phyloP scores from a whole-genome alignment of 2,329 filamentous ascomycete species.

The Teratosphaeria nubilosa region DNA sequence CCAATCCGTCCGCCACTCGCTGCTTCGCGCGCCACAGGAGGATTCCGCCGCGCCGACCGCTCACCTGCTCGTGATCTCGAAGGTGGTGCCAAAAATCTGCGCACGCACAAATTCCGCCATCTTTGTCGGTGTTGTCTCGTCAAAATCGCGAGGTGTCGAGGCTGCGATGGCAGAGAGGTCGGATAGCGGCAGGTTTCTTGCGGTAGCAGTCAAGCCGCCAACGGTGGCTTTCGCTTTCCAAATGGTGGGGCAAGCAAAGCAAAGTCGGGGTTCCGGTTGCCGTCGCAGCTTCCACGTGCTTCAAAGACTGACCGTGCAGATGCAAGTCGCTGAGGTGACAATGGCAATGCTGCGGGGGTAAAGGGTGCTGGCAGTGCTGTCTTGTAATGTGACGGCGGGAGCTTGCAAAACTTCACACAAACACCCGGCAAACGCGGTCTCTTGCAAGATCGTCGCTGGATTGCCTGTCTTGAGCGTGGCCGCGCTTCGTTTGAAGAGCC shows the following conservation, averaged over 20 bases:
- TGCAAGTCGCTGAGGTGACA: too few relatives aligned
- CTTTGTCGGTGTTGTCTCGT: slow-evolving; percentile 30
- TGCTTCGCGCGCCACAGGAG: not conserved
- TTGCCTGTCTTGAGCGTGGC: not conserved
- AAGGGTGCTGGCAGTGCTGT: too few relatives aligned
- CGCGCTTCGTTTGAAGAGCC: not conserved
- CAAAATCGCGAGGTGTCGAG: not conserved
- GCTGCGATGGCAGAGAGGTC: not conserved
- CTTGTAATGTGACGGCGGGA: too few relatives aligned
- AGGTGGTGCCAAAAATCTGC: slow-evolving; percentile 98
- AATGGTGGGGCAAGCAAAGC: not conserved
- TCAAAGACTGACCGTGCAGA: not conserved
- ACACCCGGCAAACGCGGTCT: not conserved
- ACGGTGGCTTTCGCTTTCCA: not conserved
- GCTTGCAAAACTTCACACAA: not conserved
- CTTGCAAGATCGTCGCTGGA: not conserved
- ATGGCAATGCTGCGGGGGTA: too few relatives aligned
- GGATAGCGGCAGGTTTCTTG: not conserved
- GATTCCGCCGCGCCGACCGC: slow-evolving; percentile 6
- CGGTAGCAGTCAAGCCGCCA: too few relatives aligned
- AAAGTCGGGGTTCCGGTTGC: too few relatives aligned
- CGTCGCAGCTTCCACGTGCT: not conserved
- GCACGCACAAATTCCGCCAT: slow-evolving; percentile 99
- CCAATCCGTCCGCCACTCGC: not conserved
- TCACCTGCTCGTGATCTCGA: slow-evolving; percentile 98